Base-by-base conservation (phyloP, 306 rosid genomes). In the Casuarina equisetifolia region DNA sequence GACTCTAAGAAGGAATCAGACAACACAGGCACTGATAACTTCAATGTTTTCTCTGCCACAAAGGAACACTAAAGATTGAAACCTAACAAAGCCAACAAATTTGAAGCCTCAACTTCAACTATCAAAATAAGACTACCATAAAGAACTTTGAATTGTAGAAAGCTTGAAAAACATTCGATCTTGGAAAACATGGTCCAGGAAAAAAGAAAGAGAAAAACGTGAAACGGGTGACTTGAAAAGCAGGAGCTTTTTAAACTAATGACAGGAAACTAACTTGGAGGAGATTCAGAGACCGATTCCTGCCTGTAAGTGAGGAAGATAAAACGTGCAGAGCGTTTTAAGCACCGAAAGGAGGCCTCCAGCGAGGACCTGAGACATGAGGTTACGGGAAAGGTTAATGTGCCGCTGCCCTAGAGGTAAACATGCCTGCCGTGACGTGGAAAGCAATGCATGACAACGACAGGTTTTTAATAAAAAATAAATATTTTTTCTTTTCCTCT, bases 21-120 rank as follows among this genome's bases (percentile, higher is more conserved):
- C 19, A 25, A 58, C 20, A 8, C 8, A 58, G 39, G 20, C 25
- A 20, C 12, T 58, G 64, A 58, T 10, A 58, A 58, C 11, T 58
- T 25, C 9, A 38, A 58, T 6, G 64, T 58, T 58, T 58, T 58
- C 20, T 58, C 64, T 58, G 64, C 64, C 9, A 58, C 64, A 58
- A 58, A 58, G 64, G 75, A 72, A 48, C 51, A 76, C 46, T 86
- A 78, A 84, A 62, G 83, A 19, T 75, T 77, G 76, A 81, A 74
- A 87, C 74, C 82, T 66, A 73, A 79, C 75, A 50, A 55, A 80
- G 66, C 69, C 20, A 20, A 74, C 58, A 48, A 84, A 76, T 74
- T 76, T 79, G 82, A 72, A 74, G 53, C 32, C 53, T 32, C 54
- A 74, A 48, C 40, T 48, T 32, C 54, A 55, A 73, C 72, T 25